Evolutionary conservation across 2,329 filamentous ascomycete genomes (phyloP), one percentile per base, ranked within the genome.

Genomic region (Hortaea werneckii): DNA sequence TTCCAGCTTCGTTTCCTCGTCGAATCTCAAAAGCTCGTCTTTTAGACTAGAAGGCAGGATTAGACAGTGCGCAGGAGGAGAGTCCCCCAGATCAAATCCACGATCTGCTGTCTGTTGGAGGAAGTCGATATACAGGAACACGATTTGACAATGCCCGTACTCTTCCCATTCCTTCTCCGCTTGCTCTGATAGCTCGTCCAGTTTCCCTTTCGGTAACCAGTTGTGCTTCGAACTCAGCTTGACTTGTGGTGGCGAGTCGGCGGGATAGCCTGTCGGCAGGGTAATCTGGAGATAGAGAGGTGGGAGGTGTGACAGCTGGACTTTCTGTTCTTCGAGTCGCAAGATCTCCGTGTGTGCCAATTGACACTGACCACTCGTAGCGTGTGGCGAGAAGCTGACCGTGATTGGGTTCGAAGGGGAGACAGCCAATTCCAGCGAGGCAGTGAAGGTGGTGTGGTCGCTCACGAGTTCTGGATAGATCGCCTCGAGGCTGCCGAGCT

Each of bases 11-110:
- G 84, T 80, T 50, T 82, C 81, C 48, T 79, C 80, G 58, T 95
- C 85, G 57, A 85, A 87, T 53, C 88, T 84, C 38, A 95, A 65
- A 10, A 95, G 72, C 5, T 80, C 76, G 12, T 86, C 77, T 65
- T 87, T 85, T 45, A 77, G 53, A 3, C 69, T 64, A 5, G 65
- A 63, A 0, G 75, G 61, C 10, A 81, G 61, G 26, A 63, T 64
- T n/a, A 79, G 57, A 50, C 68, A 66, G 2, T 64, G 65, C 27
- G 66, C 63, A 0, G 60, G 46, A 2, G 58, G 55, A 39, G 66
- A 59, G 8, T 68, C 60, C 20, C 20, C 20, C 5, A 79, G 61
- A 27, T 70, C 74, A 56, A 80, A 81, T 1, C 69, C 69, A 4
- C 66, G 65, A 54, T 80, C 77, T 1, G 75, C 72, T 20, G 74